Conservation (phyloP, 768 basidiomycete genomes). For the Suillus paluster region DNA sequence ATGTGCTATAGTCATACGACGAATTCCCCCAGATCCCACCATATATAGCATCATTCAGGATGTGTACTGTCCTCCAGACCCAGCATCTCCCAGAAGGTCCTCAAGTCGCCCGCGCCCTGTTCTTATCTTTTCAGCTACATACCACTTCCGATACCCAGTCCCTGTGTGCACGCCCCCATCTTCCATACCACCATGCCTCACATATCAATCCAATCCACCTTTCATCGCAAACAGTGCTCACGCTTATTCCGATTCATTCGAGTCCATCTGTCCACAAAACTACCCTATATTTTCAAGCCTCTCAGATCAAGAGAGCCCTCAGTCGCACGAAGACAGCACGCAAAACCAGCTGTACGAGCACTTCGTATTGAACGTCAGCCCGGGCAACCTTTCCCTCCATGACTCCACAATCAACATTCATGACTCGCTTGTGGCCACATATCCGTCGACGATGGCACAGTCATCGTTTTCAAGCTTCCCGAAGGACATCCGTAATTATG, state of each 20-base stretch:
- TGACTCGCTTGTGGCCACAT: slow-evolving; percentile 17
- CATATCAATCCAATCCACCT: not conserved
- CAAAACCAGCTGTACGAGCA: slow-evolving; percentile 34
- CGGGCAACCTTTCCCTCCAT: slow-evolving; percentile 29
- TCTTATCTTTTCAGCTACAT: slow-evolving; percentile 59
- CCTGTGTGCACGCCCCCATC: slow-evolving; percentile 19
- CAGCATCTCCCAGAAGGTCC: slow-evolving; percentile 24
- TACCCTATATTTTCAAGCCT: slow-evolving; percentile 4
- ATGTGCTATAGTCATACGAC: slow-evolving; percentile 21
- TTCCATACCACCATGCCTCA: slow-evolving; percentile 18
- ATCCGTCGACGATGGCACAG: slow-evolving; percentile 10
- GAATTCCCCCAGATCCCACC: slow-evolving; percentile 60
- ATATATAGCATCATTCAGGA: slow-evolving; percentile 69
- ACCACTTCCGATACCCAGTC: slow-evolving; percentile 54
- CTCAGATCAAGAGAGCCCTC: not conserved
- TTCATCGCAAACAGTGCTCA: slow-evolving; percentile 1
- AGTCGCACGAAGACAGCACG: slow-evolving; percentile 5
- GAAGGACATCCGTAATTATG: slow-evolving; percentile 37
- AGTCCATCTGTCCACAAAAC: not conserved
- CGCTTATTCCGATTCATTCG: slow-evolving; percentile 7
- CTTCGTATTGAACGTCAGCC: slow-evolving; percentile 33
- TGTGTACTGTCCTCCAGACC: slow-evolving; percentile 42
- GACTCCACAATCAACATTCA: slow-evolving; percentile 21
- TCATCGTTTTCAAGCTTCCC: slow-evolving; percentile 31
- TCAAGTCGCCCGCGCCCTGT: slow-evolving; percentile 28